Base-by-base conservation (phyloP, 495 filamentous ascomycete species). In the Xylaria castorea region DNA sequence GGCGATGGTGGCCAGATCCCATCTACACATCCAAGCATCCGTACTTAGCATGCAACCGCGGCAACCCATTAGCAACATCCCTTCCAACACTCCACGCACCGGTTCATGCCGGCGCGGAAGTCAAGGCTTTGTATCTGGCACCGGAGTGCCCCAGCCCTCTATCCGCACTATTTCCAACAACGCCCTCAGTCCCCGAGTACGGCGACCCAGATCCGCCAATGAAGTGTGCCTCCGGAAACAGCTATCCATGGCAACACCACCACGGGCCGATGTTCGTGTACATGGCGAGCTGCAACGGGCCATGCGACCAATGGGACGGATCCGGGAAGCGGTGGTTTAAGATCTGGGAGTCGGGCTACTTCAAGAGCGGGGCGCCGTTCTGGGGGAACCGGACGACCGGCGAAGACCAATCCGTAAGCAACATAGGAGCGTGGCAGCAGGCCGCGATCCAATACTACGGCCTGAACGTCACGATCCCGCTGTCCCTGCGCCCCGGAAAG, bases 281-380 rank as follows among this genome's bases (percentile, higher is more conserved):
- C 78, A 76, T 62, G 58, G 58, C 58, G 2, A 42, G 25, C 55
- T 84, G 84, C 71, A 62, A 75, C 7, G 78, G 74, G 25, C 73
- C 75, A 8, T 85, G 84, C 63, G 51, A 72, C 5, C 73, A 78
- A 38, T 82, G 80, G 75, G 78, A 81, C 34, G 78, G 84, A 32
- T 75, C 68, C 8, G 77, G 75, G 5, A 80, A 80, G 27, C 73
- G 75, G 18, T 87, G 85, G 85, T 87, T 87, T 77, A 87, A 87
- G 79, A 85, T 87, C 61, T 74, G 67, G 66, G 72, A 74, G 61
- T 20, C 72, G 18, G 68, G 68, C 2, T 58, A 71, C 22, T 46
- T 30, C 14, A 46, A 46, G 42, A 46, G 42, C 16, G 14, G 42
- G 16, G 42, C 42, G 42, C 42, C 42, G 16, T 46, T 18, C 42